These are phyloP conservation scores for Leishmania aethiopica DNA, from an alignment of 208 protist genomes.

Conservation along the genomic window DNA sequence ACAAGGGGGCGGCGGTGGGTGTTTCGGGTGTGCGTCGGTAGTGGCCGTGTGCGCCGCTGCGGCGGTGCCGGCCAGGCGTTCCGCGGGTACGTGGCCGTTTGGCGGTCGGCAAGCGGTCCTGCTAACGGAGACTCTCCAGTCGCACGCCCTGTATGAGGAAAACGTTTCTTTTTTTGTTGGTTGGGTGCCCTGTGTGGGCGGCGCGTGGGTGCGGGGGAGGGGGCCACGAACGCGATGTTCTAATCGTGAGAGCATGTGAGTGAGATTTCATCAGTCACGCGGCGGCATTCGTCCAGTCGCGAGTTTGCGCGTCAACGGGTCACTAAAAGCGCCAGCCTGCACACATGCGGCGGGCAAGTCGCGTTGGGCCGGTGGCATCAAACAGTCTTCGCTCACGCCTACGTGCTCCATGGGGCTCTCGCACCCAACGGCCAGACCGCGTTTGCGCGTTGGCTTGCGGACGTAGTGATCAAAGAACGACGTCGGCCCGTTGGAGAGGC, in stretches of 20 bases:
- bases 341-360: slow-evolving; percentile 37
- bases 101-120: background rate
- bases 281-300: slow-evolving; percentile 42
- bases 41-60: too few species aligned
- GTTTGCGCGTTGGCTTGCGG: slow-evolving; percentile 42
- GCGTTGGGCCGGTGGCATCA: slow-evolving; percentile 31
- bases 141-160: background rate
- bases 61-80: too few species aligned
- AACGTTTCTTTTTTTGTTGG: background rate
- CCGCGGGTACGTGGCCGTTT: background rate
- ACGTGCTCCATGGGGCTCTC: slow-evolving; percentile 40
- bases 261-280: background rate
- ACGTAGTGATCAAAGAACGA: slow-evolving; percentile 74
- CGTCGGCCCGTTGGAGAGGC: slow-evolving; percentile 30
- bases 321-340: slow-evolving; percentile 27
- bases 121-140: background rate
- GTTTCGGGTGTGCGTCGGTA: too few species aligned
- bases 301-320: slow-evolving; percentile 44
- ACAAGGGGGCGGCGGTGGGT: too few species aligned
- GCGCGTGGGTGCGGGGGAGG: background rate
- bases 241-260: background rate
- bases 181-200: background rate
- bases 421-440: slow-evolving; percentile 43
- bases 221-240: background rate
- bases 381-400: slow-evolving; percentile 34